phyloP scores from a whole-genome alignment of 768 basidiomycete species.

The Cystofilobasidium bisporidii region DNA sequence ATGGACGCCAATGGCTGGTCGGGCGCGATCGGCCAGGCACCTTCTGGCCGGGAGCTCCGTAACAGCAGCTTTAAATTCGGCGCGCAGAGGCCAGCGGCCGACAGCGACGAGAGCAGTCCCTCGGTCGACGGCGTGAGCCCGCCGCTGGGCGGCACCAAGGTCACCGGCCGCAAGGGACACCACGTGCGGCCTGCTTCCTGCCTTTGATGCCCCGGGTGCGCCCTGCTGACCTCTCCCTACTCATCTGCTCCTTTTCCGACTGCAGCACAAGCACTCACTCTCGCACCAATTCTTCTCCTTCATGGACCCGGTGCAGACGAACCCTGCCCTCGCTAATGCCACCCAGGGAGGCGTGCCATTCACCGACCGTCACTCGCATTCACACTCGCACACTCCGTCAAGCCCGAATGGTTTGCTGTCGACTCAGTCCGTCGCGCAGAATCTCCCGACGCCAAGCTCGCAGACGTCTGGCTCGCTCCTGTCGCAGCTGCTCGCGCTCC shows the following conservation, averaged over 20 bases:
- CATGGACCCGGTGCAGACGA: slow-evolving; percentile 60
- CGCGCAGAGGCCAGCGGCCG: slow-evolving; percentile 55
- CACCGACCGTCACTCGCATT: background rate
- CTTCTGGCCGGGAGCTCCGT: slow-evolving; percentile 32
- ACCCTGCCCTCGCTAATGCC: slow-evolving; percentile 22
- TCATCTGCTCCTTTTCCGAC: background rate
- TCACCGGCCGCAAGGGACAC: slow-evolving; percentile 36
- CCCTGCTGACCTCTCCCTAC: background rate
- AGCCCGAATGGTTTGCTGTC: background rate
- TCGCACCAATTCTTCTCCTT: slow-evolving; percentile 96
- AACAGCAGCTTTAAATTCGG: slow-evolving; percentile 45
- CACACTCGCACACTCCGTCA: slow-evolving; percentile 5
- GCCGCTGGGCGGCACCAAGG: slow-evolving; percentile 26
- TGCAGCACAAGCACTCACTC: slow-evolving; percentile 81
- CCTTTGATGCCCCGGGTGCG: background rate
- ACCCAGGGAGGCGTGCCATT: background rate
- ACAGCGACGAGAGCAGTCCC: slow-evolving; percentile 32
- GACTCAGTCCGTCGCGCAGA: background rate
- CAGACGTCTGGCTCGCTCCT: slow-evolving; percentile 2
- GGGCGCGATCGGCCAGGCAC: slow-evolving; percentile 34
- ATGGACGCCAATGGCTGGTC: slow-evolving; percentile 47
- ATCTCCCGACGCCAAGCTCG: slow-evolving; percentile 2
- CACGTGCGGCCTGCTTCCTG: slow-evolving; percentile 33
- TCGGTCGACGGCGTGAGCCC: slow-evolving; percentile 5
- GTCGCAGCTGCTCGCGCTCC: background rate